A percentile compares a stretch with the other conserved stretches of the same genome.
These are phyloP conservation scores for Acmispon strigosus DNA, from an alignment of 306 rosid genomes.

Conservation along the genomic window DNA sequence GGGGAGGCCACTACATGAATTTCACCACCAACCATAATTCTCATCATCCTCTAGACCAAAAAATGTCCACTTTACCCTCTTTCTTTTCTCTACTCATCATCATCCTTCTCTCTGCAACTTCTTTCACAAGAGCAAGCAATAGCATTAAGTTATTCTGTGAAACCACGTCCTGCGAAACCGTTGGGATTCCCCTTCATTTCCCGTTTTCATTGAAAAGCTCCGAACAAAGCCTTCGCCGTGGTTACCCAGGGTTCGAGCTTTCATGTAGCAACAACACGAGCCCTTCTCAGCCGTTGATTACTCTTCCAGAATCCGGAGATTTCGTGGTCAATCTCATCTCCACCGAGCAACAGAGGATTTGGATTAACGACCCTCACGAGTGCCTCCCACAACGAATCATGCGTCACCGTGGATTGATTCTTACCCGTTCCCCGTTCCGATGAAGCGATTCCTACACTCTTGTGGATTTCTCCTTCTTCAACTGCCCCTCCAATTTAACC, in stretches of 20 bases:
- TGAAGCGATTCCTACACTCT: neutral
- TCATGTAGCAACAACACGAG: neutral
- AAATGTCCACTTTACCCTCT: neutral
- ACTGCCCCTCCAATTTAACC: constrained; percentile 20
- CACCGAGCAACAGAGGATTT: neutral
- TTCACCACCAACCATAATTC: no score
- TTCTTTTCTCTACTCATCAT: neutral
- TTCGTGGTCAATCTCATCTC: neutral
- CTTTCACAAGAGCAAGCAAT: neutral
- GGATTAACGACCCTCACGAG: constrained; percentile 22
- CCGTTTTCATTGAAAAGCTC: constrained; percentile 3
- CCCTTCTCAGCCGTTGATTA: neutral
- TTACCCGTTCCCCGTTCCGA: constrained; percentile 2
- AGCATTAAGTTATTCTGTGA: neutral
- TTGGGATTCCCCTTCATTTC: neutral
- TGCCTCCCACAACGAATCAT: constrained; percentile 15
- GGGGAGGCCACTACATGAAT: no score
- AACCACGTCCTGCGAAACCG: no score
- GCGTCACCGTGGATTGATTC: neutral
- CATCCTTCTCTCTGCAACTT: neutral
- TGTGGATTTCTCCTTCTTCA: neutral
- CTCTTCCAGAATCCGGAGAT: constrained; percentile 1
- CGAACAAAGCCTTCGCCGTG: neutral
- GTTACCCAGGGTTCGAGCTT: constrained; percentile 27
- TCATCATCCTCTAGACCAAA: neutral